A percentile compares a stretch with the other conserved stretches of the same genome.
Evolutionary conservation across 1,284 basidiomycete genomes (phyloP).

Genomic region (Marasmius sp.): DNA sequence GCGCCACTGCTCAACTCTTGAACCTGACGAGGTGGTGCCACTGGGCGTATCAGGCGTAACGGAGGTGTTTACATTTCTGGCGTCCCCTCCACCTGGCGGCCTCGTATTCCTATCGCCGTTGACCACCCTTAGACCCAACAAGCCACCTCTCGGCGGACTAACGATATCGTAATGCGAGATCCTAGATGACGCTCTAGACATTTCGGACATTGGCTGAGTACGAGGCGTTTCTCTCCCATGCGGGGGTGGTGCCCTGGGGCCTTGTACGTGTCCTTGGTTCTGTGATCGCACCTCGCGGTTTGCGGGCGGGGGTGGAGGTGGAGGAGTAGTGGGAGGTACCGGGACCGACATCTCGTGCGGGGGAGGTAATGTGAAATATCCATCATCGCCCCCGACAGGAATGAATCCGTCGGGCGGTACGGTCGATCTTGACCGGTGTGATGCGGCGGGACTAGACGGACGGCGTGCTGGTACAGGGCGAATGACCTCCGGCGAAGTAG

Average conservation of each 20-base stretch:
- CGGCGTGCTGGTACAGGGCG: constrained; percentile 3
- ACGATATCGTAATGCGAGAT: background rate
- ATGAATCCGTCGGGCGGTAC: constrained; percentile 9
- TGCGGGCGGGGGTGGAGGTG: background rate
- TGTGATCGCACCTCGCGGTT: background rate
- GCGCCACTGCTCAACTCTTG: background rate
- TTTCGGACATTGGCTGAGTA: background rate
- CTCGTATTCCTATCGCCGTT: background rate
- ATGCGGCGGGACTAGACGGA: constrained; percentile 2
- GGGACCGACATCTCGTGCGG: constrained; percentile 6
- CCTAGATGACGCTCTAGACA: background rate
- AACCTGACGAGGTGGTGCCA: background rate
- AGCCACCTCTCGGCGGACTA: background rate
- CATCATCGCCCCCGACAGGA: constrained; percentile 1
- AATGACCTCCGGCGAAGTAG: constrained; percentile 10
- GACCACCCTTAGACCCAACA: background rate
- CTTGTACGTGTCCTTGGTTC: background rate
- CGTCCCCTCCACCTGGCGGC: background rate
- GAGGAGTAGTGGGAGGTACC: constrained; percentile 2
- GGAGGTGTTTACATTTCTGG: background rate
- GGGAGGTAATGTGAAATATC: constrained; percentile 8
- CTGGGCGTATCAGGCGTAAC: background rate
- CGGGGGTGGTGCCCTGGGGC: background rate
- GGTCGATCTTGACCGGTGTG: background rate
- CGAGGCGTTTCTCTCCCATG: background rate